Percentiles rank a stretch among this genome's conserved stretches.
phyloP scores from a whole-genome alignment of 495 filamentous ascomycete species.

The Talaromyces wortmannii region DNA sequence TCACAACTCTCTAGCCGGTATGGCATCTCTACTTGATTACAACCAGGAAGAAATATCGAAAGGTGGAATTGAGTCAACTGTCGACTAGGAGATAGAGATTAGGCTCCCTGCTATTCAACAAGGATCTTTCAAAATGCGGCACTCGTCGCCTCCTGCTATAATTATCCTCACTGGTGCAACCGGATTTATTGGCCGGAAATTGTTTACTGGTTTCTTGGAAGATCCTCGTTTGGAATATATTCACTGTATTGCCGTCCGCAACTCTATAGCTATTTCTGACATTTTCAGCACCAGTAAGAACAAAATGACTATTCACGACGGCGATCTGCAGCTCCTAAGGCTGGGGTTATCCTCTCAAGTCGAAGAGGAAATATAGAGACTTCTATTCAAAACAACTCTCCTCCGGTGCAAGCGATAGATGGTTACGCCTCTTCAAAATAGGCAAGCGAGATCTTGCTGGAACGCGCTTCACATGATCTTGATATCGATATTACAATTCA shows the following conservation, averaged over 20 bases:
- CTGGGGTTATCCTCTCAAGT: conserved; percentile 40
- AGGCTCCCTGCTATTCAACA: neutral
- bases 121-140: neutral
- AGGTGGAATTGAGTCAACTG: too few species aligned
- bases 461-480: too few species aligned
- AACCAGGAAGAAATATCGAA: too few species aligned
- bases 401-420: too few species aligned
- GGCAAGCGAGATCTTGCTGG: too few species aligned
- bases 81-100: conserved; percentile 18
- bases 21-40: too few species aligned
- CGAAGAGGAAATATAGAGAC: too few species aligned
- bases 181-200: conserved; percentile 23
- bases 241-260: conserved; percentile 25
- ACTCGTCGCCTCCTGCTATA: conserved; percentile 11
- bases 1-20: conserved; percentile 16
- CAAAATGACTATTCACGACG: conserved; percentile 26
- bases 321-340: conserved; percentile 23
- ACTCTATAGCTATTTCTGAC: neutral
- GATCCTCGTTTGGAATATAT: conserved; percentile 12
- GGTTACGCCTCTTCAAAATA: too few species aligned
- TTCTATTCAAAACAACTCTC: too few species aligned
- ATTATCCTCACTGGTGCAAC: conserved; percentile 28
- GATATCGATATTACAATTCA: too few species aligned
- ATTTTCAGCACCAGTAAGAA: neutral
- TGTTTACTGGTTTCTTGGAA: conserved; percentile 17